Evolutionary conservation across 768 basidiomycete species (phyloP).

Genomic region (Glaciozyma antarctica): DNA sequence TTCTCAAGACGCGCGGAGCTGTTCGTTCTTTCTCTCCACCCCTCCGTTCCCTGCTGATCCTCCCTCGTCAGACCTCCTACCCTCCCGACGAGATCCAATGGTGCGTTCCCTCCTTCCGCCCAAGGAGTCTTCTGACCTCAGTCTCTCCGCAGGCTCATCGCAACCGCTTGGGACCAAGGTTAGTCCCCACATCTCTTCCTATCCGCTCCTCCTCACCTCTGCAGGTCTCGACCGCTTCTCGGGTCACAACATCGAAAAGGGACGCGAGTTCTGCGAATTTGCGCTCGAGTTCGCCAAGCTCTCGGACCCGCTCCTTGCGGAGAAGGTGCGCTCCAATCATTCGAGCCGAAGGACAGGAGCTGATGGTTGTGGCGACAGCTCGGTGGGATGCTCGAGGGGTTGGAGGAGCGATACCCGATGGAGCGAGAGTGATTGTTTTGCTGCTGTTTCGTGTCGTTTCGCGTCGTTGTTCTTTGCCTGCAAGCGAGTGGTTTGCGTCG

Average conservation of each 20-base stretch:
- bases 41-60: neutral
- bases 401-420: too few relatives aligned
- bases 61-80: neutral
- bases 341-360: neutral
- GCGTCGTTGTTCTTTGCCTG: too few relatives aligned
- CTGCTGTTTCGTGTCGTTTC: too few relatives aligned
- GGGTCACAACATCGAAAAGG: neutral
- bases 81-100: neutral
- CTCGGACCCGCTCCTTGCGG: neutral
- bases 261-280: neutral
- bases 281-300: neutral
- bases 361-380: too few relatives aligned
- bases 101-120: neutral
- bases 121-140: neutral
- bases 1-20: neutral
- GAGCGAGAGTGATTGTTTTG: too few relatives aligned
- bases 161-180: neutral
- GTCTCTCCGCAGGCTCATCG: neutral
- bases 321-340: neutral
- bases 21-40: neutral
- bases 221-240: neutral
- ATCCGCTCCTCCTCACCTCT: neutral
- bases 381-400: too few relatives aligned
- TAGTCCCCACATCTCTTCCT: neutral
- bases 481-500: too few relatives aligned